A percentile compares a stretch with the other conserved stretches of the same genome.
phyloP scores from a whole-genome alignment of 768 basidiomycete genomes.

The Piloderma croceum region DNA sequence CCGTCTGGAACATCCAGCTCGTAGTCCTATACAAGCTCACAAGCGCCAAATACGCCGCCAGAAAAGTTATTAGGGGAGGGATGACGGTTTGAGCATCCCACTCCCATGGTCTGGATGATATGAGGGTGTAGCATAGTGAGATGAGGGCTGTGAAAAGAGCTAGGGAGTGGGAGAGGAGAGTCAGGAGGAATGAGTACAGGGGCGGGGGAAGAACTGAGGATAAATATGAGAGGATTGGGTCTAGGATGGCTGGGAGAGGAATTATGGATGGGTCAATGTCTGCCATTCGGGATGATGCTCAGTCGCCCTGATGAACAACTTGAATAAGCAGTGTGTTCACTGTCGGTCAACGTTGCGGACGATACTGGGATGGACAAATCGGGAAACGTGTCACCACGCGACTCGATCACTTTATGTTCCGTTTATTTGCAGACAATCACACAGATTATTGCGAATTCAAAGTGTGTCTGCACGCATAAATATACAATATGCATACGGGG shows the following conservation, averaged over 20 bases:
- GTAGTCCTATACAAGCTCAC: conserved; percentile 75
- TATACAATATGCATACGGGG: too few relatives aligned
- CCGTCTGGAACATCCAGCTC: conserved; percentile 62
- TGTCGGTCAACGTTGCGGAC: too few relatives aligned
- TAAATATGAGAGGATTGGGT: conserved; percentile 50
- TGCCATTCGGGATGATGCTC: too few relatives aligned
- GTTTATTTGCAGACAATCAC: too few relatives aligned
- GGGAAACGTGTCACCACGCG: too few relatives aligned
- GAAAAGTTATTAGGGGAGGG: conserved; percentile 67
- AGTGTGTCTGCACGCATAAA: too few relatives aligned
- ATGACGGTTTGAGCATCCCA: conserved; percentile 67
- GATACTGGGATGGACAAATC: too few relatives aligned
- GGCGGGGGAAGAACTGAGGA: conserved; percentile 50
- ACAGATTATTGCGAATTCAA: too few relatives aligned
- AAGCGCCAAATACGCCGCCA: conserved; percentile 73
- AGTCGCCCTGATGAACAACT: too few relatives aligned
- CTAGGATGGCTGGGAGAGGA: conserved; percentile 44
- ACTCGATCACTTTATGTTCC: too few relatives aligned
- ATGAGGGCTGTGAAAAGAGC: conserved; percentile 45
- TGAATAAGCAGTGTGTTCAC: too few relatives aligned
- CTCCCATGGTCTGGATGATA: conserved; percentile 46
- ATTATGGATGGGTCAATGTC: conserved; percentile 13
- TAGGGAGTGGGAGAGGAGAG: conserved; percentile 47
- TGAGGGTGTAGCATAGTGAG: conserved; percentile 41
- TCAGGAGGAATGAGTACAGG: conserved; percentile 46